These are phyloP conservation scores for Capsicum pubescens DNA, from an alignment of 257 asterid species.

Conservation along the genomic window DNA sequence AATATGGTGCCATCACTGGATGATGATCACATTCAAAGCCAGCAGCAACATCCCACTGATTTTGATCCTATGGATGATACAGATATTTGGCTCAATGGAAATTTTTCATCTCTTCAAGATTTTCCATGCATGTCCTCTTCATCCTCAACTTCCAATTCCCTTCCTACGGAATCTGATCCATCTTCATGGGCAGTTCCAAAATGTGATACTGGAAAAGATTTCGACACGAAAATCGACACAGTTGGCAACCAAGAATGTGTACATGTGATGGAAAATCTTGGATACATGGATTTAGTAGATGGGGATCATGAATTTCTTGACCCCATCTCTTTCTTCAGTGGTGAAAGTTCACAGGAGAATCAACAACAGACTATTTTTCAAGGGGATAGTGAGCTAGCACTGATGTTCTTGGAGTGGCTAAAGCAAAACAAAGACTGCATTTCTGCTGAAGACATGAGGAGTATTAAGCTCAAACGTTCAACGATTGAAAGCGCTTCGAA, in stretches of 20 bases:
- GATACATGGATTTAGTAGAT: constrained; percentile 60
- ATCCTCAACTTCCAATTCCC: constrained; percentile 52
- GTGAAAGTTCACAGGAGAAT: constrained; percentile 41
- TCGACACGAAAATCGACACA: constrained; percentile 28
- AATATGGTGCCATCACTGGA: constrained; percentile 24
- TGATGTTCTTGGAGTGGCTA: constrained; percentile 80
- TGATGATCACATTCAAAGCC: not conserved
- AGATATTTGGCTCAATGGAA: constrained; percentile 58
- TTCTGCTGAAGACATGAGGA: constrained; percentile 84
- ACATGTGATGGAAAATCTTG: constrained; percentile 37
- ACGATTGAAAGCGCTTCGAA: constrained; percentile 79
- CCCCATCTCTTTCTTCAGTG: constrained; percentile 58
- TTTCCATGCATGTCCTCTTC: constrained; percentile 55
- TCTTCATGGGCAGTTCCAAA: constrained; percentile 47
- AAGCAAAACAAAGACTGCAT: constrained; percentile 77
- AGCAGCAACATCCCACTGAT: not conserved
- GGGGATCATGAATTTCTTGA: constrained; percentile 65
- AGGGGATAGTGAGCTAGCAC: constrained; percentile 66
- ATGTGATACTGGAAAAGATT: constrained; percentile 41
- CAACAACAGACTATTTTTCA: constrained; percentile 48
- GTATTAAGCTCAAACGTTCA: constrained; percentile 75
- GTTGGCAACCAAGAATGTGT: constrained; percentile 50
- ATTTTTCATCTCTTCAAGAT: constrained; percentile 66
- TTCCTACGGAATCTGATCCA: constrained; percentile 42
- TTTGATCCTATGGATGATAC: constrained; percentile 48